A percentile compares a stretch with the other conserved stretches of the same genome.
Conservation (phyloP, 768 basidiomycete genomes). For the Mycena belliarum region DNA sequence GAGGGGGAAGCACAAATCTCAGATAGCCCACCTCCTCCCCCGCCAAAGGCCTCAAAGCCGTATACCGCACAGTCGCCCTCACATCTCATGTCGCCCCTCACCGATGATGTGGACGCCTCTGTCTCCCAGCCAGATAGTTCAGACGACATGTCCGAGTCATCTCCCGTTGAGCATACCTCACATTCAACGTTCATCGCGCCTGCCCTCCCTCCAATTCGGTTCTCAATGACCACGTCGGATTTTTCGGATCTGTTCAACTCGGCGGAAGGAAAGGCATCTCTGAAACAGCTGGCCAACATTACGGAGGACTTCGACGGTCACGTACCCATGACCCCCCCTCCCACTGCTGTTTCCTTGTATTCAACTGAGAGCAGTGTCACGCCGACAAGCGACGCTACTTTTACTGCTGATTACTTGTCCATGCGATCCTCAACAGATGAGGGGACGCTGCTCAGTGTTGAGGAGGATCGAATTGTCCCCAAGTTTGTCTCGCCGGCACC, state of each 20-base stretch:
- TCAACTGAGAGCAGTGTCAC: conserved; percentile 26
- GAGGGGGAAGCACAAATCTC: conserved; percentile 44
- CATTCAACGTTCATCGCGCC: conserved; percentile 83
- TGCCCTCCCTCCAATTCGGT: conserved; percentile 86
- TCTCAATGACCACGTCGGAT: conserved; percentile 82
- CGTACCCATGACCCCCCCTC: conserved; percentile 35
- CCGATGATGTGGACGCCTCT: conserved; percentile 23
- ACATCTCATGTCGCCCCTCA: conserved; percentile 21
- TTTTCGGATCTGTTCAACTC: conserved; percentile 74
- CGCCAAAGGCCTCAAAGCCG: conserved; percentile 16
- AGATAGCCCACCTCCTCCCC: conserved; percentile 24
- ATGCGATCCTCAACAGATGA: conserved; percentile 15
- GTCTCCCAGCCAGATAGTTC: conserved; percentile 40
- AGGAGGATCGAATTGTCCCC: background rate
- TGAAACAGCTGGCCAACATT: conserved; percentile 49
- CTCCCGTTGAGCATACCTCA: conserved; percentile 66
- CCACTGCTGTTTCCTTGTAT: conserved; percentile 31
- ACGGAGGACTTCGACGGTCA: conserved; percentile 32
- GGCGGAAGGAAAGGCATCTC: conserved; percentile 47
- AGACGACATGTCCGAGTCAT: conserved; percentile 54
- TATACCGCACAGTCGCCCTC: conserved; percentile 2
- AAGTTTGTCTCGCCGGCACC: conserved; percentile 20
- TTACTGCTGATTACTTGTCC: conserved; percentile 19
- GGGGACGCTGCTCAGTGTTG: background rate
- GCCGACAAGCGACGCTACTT: conserved; percentile 28